Base-by-base conservation (phyloP, 129 eudicot genomes). In the Lonicera japonica region DNA sequence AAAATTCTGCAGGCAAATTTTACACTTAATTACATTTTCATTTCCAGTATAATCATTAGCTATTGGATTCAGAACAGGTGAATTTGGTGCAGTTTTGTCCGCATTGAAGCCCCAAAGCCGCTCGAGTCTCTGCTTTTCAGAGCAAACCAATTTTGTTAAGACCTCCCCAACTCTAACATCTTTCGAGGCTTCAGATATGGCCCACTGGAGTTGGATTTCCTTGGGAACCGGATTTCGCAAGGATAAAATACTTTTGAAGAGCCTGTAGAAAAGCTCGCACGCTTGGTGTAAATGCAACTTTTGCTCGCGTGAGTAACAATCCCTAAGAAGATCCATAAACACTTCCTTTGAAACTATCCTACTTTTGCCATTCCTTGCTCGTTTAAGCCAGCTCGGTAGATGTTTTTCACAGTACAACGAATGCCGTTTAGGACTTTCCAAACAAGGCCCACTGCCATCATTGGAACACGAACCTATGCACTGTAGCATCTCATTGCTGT, bases 351-450 rank as follows among this genome's bases (percentile, higher is more conserved):
- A 92, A 64, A 92, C 65, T 29, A 92, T 92, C 72, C 99, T 70
- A 61, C 86, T 85, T 58, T 88, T 92, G n/a, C 99, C 99, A 21
- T 92, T 92, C 73, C 99, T 76, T 3, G 99, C 99, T 53, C 99
- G 96, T 81, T 88, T 92, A 64, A 92, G 88, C 99, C 99, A 92
- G 80, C 81, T 92, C 20, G 99, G 99, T 68, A 92, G 54, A 72
- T 92, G 99, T 67, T 80, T 85, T 39, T 92, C 99, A 50, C 96
- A 92, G 77, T 92, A 92, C 38, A 92, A 61, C 0, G 86, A 82
- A 70, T 82, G 91, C 40, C 76, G 70, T 65, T 77, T 88, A 2
- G 96, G 91, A 39, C 61, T 67, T 65, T 92, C 99, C 24, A 36
- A 66, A 72, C 99, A 92, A 34, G 70, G 67, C 43, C 51, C 80